Percentiles rank a stretch among this genome's conserved stretches.
phyloP scores from a whole-genome alignment of 345 rosid genomes.

The Linum lewisii region DNA sequence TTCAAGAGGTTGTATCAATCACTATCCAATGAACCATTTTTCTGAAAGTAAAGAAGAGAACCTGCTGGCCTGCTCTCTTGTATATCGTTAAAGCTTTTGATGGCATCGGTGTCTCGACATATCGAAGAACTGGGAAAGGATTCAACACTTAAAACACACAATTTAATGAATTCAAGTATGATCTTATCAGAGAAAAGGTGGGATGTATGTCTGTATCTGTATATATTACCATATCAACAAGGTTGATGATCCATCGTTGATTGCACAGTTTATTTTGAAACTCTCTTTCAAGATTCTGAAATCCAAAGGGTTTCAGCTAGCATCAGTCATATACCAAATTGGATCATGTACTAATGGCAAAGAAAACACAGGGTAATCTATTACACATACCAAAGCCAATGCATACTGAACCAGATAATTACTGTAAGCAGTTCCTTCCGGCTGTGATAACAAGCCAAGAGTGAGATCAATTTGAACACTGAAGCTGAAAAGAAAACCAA shows the following conservation, averaged over 20 bases:
- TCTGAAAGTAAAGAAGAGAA: no score
- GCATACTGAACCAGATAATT: constrained; percentile 89
- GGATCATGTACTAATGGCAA: background rate
- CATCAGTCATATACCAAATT: no score
- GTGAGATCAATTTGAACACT: background rate
- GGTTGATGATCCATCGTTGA: constrained; percentile 90
- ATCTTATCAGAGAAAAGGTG: no score
- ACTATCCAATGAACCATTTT: no score
- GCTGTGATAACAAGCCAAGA: constrained; percentile 36
- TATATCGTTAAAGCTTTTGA: constrained; percentile 77
- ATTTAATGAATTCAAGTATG: no score
- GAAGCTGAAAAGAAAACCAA: no score
- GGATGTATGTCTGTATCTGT: no score
- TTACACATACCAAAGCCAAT: constrained; percentile 57
- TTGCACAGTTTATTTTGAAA: constrained; percentile 87
- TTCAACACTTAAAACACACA: no score
- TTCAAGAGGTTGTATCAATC: no score
- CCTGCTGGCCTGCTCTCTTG: constrained; percentile 95
- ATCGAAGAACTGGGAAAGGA: constrained; percentile 60
- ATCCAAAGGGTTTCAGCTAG: background rate
- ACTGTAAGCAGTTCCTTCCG: constrained; percentile 75
- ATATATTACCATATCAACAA: constrained; percentile 72
- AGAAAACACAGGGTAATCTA: background rate
- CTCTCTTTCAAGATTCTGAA: constrained; percentile 85
- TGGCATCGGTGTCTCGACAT: constrained; percentile 93